phyloP scores from a whole-genome alignment of 164 flowering plant species.

The Magnolia changhungtana region DNA sequence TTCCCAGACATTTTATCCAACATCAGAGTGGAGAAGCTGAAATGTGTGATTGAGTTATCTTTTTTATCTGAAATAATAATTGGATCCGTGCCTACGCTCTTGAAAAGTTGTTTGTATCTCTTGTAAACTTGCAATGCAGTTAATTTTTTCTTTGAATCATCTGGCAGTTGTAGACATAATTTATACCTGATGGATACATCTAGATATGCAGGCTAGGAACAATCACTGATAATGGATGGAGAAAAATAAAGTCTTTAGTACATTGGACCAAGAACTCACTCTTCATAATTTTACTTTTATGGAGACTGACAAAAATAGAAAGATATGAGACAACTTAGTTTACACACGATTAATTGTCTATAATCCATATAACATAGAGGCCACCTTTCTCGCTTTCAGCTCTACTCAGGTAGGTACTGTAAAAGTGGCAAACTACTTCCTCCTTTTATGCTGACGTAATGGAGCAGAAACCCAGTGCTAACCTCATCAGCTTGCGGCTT shows the following conservation, averaged over 20 bases:
- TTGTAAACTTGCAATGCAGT: background rate
- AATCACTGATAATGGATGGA: background rate
- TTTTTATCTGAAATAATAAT: constrained; percentile 2
- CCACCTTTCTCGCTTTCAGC: background rate
- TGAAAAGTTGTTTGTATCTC: background rate
- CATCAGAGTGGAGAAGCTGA: constrained; percentile 12
- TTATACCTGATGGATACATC: background rate
- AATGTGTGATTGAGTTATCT: constrained; percentile 5
- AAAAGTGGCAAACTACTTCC: background rate
- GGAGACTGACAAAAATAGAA: background rate
- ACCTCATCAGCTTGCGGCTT: background rate
- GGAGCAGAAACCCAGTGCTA: background rate
- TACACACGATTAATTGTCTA: background rate
- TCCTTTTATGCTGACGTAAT: background rate
- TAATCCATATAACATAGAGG: background rate
- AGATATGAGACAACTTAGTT: background rate
- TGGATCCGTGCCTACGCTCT: background rate
- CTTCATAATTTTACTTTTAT: no score
- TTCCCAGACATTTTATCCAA: constrained; percentile 1
- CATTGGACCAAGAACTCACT: background rate
- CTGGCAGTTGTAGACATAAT: background rate
- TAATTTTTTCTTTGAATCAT: background rate
- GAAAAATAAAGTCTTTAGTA: background rate
- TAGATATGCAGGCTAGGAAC: background rate
- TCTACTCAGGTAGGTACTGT: background rate